Evolutionary conservation across 441 rosid species (phyloP).

Genomic region (Erodium chrysanthum): DNA sequence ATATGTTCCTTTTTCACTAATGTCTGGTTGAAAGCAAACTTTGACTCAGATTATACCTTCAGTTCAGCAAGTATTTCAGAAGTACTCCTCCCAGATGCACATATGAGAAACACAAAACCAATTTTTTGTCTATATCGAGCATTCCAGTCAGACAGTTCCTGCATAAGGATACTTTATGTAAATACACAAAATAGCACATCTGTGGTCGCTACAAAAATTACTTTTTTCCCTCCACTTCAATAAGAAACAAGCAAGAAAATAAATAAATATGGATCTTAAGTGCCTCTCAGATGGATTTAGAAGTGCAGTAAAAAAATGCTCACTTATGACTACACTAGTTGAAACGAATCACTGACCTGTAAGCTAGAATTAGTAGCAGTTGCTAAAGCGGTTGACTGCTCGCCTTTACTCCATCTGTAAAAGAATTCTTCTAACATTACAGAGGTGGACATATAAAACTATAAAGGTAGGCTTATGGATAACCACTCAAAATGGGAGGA

Average conservation of each 20-base stretch:
- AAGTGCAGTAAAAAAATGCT: neutral
- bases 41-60: conserved; percentile 37
- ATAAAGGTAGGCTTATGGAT: neutral
- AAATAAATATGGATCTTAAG: neutral
- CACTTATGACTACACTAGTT: neutral
- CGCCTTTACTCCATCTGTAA: conserved; percentile 52
- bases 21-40: neutral
- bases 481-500: no score
- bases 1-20: neutral
- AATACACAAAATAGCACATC: neutral
- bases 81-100: conserved; percentile 66
- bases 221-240: neutral
- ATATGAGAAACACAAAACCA: conserved; percentile 63
- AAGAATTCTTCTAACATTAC: neutral
- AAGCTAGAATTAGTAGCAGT: conserved; percentile 52
- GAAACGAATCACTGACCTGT: conserved; percentile 32
- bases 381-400: conserved; percentile 71
- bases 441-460: neutral
- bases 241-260: neutral
- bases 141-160: conserved; percentile 75
- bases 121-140: conserved; percentile 43
- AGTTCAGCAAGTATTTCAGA: conserved; percentile 59
- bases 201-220: neutral
- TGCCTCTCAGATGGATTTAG: no score
- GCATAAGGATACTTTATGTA: conserved; percentile 9